Conservation (phyloP, 768 basidiomycete genomes). For the Suillus cothurnatus region DNA sequence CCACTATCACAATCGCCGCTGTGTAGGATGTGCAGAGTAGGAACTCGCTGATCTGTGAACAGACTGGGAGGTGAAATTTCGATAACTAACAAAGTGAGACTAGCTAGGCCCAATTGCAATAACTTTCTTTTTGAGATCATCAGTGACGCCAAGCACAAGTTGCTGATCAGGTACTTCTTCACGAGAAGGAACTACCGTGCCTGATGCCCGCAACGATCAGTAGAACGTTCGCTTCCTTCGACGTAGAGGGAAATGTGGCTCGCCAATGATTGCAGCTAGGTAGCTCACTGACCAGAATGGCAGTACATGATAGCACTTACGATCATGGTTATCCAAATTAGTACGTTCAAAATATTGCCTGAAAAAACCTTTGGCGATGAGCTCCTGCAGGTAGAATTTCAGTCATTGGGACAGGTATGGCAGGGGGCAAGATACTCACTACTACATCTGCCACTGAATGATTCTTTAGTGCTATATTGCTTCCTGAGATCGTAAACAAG, state of each 20-base stretch:
- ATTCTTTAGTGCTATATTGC: not conserved
- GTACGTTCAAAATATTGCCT: not conserved
- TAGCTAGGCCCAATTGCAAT: constrained; percentile 3
- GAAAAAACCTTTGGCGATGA: not conserved
- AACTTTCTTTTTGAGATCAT: constrained; percentile 6
- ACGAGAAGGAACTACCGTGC: constrained; percentile 12
- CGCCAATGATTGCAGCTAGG: constrained; percentile 15
- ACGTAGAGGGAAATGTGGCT: constrained; percentile 2
- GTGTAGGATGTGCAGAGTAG: not conserved
- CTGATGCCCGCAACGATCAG: not conserved
- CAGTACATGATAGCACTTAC: too few species aligned
- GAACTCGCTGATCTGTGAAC: constrained; percentile 5
- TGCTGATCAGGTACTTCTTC: constrained; percentile 11
- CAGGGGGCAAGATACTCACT: not conserved
- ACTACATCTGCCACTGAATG: not conserved
- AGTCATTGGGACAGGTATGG: not conserved
- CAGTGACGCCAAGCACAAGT: constrained; percentile 11
- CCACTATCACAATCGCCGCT: constrained; percentile 9
- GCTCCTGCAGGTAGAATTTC: not conserved
- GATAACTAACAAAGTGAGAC: not conserved
- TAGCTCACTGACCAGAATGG: not conserved
- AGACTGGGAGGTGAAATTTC: constrained; percentile 5
- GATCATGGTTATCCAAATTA: not conserved
- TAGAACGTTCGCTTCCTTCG: not conserved
- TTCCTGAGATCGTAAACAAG: not conserved